Evolutionary conservation across 208 protist species (phyloP), one percentile per base, ranked within the genome.

Genomic region (Wallacemonas sp.): DNA sequence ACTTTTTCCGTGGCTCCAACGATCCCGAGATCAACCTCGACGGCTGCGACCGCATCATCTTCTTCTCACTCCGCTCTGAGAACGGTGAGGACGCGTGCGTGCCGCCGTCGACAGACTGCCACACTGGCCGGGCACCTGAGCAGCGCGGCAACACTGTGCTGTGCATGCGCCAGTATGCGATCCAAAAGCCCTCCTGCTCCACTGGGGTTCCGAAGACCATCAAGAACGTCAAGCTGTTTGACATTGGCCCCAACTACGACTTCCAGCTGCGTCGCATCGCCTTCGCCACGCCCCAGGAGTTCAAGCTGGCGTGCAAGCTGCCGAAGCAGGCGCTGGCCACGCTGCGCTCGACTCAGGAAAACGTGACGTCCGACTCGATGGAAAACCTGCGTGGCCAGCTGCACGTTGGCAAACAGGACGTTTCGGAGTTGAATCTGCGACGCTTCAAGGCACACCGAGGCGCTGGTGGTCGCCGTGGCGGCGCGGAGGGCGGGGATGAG

Each of bases 221-320:
- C 17, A 78, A 78, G 34, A 88, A 91, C 66, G 48, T 93, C 3
- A 65, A 78, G 69, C 72, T 96, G 1, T 68, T 83, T 39, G 86
- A 96, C 46, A 84, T 94, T 68, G 90, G 90, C 1, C 90, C 90
- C 19, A 93, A 92, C 74, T 92, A 91, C 70, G 85, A 94, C 69
- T 80, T 96, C 55, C 61, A 85, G 55, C 46, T 96, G 0, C 86
- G 91, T 6, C 80, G 91, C 21, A 74, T 80, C 11, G 76, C 73
- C 47, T 94, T 94, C 34, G 91, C 91, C 0, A 85, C 82, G 12
- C 78, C 83, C 16, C 76, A 83, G 32, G 87, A 89, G 68, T 96
- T 95, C 72, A 92, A 90, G 76, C 54, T 80, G 16, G 86, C 87
- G 5, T 91, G 82, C 56, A 70, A 61, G 33, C 33, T 92, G 12